phyloP scores from a whole-genome alignment of 306 rosid genomes.

The Boehmeria nivea region DNA sequence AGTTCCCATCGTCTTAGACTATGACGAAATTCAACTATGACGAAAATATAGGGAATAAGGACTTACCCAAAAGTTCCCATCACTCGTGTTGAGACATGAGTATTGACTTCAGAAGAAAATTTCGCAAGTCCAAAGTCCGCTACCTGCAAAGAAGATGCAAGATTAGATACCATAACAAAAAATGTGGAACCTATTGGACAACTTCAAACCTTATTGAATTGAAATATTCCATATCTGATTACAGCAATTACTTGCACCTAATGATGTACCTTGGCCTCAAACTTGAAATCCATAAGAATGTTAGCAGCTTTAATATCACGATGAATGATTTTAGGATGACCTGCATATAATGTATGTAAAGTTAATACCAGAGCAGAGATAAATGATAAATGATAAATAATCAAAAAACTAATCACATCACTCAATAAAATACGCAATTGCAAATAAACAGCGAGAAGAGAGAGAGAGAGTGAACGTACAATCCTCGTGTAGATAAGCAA shows the following conservation, averaged over 20 bases:
- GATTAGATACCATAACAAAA: too few species aligned
- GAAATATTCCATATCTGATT: too few species aligned
- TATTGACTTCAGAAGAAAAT: slow-evolving; percentile 68
- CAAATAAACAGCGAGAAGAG: neutral
- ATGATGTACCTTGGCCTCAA: slow-evolving; percentile 73
- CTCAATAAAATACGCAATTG: neutral
- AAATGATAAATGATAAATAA: neutral
- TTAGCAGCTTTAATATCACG: slow-evolving; percentile 92
- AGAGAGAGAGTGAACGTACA: slow-evolving; percentile 47
- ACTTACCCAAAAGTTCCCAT: slow-evolving; percentile 98
- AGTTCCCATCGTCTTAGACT: too few species aligned
- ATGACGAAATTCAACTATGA: too few species aligned
- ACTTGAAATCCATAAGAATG: slow-evolving; percentile 84
- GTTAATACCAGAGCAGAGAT: slow-evolving; percentile 10
- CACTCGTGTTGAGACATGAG: slow-evolving; percentile 95
- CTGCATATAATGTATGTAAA: slow-evolving; percentile 30
- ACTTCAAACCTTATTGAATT: too few species aligned
- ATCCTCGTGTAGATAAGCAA: slow-evolving; percentile 96
- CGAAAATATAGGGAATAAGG: too few species aligned
- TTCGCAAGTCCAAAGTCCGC: slow-evolving; percentile 98
- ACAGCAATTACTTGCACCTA: too few species aligned
- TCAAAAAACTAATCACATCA: neutral
- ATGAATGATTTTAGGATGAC: slow-evolving; percentile 96
- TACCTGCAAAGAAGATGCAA: slow-evolving; percentile 45
- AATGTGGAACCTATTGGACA: too few species aligned